Evolutionary conservation across 2,329 filamentous ascomycete species (phyloP), one percentile per base, ranked within the genome.

Genomic region (Aspergillus sp.): DNA sequence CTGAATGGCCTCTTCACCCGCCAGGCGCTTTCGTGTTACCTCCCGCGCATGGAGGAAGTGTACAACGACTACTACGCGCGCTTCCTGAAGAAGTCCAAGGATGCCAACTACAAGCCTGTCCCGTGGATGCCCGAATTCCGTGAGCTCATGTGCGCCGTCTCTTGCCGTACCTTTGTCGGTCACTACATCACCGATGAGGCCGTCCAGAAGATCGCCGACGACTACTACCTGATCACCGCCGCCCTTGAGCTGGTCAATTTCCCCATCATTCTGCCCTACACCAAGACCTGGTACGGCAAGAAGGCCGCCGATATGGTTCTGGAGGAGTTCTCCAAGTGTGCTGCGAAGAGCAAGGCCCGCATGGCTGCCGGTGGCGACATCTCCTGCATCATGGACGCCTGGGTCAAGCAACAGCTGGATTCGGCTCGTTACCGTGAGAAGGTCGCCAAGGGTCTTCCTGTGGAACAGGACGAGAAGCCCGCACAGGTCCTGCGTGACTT

Each of bases 231-330:
- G 59, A 96, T 97, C 70, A 97, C 94, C 13, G 93, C 89, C 53
- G 94, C 94, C 19, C 84, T 97, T 62, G 94, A 99, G 75, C 83
- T 97, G 44, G 94, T 99, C 80, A 97, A 97, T 80, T 96, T 97
- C 79, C 93, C 94, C 54, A 88, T 97, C 75, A 97, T 97, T 70
- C 76, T 97, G 38, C 93, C 93, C 36, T 97, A 84, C 80, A 97
- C 92, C 70, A 93, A 91, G 79, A 91, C 91, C 4, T 97, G 91
- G 91, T 95, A 96, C 68, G 94, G 93, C 64, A 96, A 97, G 82
- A 95, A 92, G 78, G 91, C 91, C 25, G 87, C 93, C 53, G 90
- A 96, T 67, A 91, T 96, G 86, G 91, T 96, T 31, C 80, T 97
- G 60, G 82, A 81, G 45, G 92, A 96, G 71, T 97, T 97, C 68